phyloP scores from a whole-genome alignment of 176 grass and related monocot genomes.

The Cenchrus fungigraminus region DNA sequence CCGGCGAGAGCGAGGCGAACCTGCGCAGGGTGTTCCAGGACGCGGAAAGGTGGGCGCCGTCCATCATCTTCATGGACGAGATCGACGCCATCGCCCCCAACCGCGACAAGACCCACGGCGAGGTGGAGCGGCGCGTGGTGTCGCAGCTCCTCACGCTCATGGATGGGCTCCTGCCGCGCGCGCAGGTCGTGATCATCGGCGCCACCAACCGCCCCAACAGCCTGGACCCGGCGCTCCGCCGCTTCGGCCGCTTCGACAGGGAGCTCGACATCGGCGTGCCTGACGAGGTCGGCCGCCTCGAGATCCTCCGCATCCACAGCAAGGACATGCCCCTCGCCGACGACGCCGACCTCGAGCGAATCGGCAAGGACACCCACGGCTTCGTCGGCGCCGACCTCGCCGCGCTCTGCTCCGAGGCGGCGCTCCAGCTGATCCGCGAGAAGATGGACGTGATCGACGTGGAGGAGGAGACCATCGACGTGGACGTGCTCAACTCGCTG shows the following conservation, averaged over 20 bases:
- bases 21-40: constrained; percentile 48
- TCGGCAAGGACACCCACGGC: constrained; percentile 50
- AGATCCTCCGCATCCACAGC: constrained; percentile 62
- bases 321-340: constrained; percentile 51
- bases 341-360: constrained; percentile 53
- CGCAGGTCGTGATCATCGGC: constrained; percentile 57
- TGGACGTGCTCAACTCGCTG: constrained; percentile 54
- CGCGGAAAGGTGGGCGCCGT: constrained; percentile 29
- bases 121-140: constrained; percentile 60
- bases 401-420: constrained; percentile 55
- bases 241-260: constrained; percentile 61
- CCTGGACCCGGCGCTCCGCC: constrained; percentile 50
- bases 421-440: constrained; percentile 53
- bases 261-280: constrained; percentile 66
- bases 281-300: constrained; percentile 59
- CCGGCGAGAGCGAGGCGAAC: constrained; percentile 55
- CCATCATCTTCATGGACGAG: constrained; percentile 60
- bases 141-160: constrained; percentile 67
- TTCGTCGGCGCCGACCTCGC: constrained; percentile 55
- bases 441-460: constrained; percentile 55
- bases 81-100: constrained; percentile 62
- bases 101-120: constrained; percentile 59
- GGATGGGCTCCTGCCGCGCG: constrained; percentile 52
- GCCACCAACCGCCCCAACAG: constrained; percentile 67
- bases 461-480: constrained; percentile 45